Base-by-base conservation (phyloP, 495 filamentous ascomycete genomes). In the Neurospora sp. region DNA sequence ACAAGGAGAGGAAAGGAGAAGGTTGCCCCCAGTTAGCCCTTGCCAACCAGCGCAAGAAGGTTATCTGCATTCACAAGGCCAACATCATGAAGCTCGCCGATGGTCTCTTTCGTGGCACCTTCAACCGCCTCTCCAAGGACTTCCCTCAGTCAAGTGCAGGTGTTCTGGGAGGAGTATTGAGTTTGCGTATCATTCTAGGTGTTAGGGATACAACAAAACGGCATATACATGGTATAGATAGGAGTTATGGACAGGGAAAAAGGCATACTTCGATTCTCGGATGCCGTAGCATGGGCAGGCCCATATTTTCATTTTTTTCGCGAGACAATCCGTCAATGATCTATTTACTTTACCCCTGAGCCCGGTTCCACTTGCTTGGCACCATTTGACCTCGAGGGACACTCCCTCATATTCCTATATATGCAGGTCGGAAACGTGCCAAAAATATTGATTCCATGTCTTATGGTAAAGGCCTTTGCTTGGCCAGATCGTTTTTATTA, bases 81-180 rank as follows among this genome's bases (percentile, higher is more conserved):
- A 99, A 98, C 87, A 99, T 99, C 86, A 99, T 99, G 96, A 98
- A 99, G 88, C 87, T 99, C 70, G 95, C 94, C 83, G 96, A 98
- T 79, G 96, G 96, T 85, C 91, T 99, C 73, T 99, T 99, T 91
- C 92, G 96, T 79, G 93, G 91, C 83, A 99, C 96, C 68, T 96
- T 98, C 89, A 92, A 97, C 85, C 89, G 90, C 76, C 90, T 96
- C 75, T 93, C 94, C 69, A 91, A 94, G 83, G 92, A 97, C 80
- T 98, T 94, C 83, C 94, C 96, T 65, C 94, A 93, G 40, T 99
- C 73, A 93, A 97, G 86, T 90, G 91, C 72, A 96, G 53, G 27
- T 7, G 27, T 65, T 37, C 27, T 65, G 53, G 53, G 53, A 65
- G 53, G 53, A 65, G 1, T 31, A 65, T 65, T 3, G 27, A 8